Percentiles rank a stretch among this genome's conserved stretches.
These are phyloP conservation scores for Fragaria nilgerrensis DNA, from an alignment of 306 rosid species.

Conservation along the genomic window DNA sequence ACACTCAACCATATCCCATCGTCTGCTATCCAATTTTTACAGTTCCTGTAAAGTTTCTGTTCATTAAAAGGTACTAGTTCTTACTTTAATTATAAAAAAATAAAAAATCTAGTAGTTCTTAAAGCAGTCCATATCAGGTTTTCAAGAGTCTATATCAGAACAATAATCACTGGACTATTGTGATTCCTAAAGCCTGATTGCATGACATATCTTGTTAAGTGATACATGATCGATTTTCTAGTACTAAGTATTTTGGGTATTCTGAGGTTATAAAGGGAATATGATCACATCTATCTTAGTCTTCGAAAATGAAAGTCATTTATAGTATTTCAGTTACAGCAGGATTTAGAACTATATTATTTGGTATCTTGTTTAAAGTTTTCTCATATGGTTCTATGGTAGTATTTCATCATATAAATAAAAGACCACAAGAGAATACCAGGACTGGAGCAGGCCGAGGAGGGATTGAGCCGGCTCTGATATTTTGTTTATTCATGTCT, in stretches of 20 bases:
- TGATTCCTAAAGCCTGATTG: neutral
- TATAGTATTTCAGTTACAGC: neutral
- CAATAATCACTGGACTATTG: neutral
- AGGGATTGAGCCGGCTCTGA: conserved; percentile 54
- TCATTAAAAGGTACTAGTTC: neutral
- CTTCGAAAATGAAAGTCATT: neutral
- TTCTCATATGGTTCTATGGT: neutral
- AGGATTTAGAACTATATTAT: neutral
- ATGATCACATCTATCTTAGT: neutral
- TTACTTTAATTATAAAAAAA: too few species aligned
- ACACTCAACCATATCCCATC: neutral
- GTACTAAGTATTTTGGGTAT: neutral
- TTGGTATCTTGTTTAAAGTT: neutral
- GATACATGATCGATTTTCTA: neutral
- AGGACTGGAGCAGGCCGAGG: conserved; percentile 95
- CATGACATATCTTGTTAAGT: neutral
- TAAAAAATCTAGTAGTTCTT: neutral
- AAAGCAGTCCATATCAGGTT: neutral
- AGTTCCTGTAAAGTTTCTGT: neutral
- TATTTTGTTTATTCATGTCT: conserved; percentile 44
- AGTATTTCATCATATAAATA: neutral
- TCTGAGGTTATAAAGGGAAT: neutral
- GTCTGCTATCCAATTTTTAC: neutral
- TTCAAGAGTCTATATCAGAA: neutral
- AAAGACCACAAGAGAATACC: conserved; percentile 36